phyloP scores from a whole-genome alignment of 352 stramenopile genomes.

The Globisporangium middletonii region DNA sequence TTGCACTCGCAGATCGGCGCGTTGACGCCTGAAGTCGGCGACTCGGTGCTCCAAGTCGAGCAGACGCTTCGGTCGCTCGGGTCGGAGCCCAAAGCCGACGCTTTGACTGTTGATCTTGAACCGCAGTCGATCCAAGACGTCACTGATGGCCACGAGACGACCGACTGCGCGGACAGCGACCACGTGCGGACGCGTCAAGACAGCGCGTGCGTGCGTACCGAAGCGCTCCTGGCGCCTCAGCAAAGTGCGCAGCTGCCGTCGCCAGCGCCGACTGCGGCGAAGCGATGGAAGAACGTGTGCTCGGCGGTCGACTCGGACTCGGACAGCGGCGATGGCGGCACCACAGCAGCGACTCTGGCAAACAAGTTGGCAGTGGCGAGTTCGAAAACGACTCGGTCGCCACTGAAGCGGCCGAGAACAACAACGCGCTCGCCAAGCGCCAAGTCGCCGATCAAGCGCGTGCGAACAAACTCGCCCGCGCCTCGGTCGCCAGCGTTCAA shows the following conservation, averaged over 20 bases:
- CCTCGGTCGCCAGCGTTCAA: no score
- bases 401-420: background rate
- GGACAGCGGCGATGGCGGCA: conserved; percentile 9
- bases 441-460: background rate
- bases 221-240: no score
- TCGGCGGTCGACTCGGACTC: conserved; percentile 43
- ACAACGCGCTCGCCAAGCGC: background rate
- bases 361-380: background rate
- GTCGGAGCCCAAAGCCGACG: background rate
- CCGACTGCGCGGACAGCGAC: no score
- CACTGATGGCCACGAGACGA: background rate
- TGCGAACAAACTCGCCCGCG: background rate
- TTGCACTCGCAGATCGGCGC: conserved; percentile 73
- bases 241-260: background rate
- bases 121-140: background rate
- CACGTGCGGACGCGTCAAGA: no score
- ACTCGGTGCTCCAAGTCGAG: conserved; percentile 66
- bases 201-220: no score
- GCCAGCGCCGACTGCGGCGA: conserved; percentile 10
- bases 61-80: conserved; percentile 40
- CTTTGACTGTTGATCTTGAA: background rate
- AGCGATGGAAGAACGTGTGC: conserved; percentile 33
- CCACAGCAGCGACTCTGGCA: background rate
- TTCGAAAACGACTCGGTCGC: background rate
- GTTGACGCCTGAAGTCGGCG: conserved; percentile 53